Evolutionary conservation across 345 rosid genomes (phyloP).

Genomic region (Populus simonii): DNA sequence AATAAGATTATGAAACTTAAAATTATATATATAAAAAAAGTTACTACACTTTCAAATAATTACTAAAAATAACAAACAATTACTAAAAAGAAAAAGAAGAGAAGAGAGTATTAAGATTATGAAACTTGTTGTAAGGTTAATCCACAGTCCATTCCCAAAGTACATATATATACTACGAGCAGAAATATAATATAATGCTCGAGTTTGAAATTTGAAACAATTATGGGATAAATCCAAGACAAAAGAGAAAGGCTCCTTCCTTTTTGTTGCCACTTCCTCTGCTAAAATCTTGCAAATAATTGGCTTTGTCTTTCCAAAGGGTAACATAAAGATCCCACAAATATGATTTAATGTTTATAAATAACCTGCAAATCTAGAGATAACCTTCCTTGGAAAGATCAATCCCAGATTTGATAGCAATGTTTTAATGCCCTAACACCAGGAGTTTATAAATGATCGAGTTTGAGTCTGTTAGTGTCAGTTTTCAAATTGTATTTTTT

Average conservation of each 20-base stretch:
- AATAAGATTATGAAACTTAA: no score
- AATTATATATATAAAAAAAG: no score
- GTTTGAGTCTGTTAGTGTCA: no score
- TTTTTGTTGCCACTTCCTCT: neutral
- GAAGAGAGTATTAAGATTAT: no score
- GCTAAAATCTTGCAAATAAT: neutral
- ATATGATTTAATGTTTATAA: neutral
- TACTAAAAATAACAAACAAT: no score
- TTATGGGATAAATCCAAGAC: neutral
- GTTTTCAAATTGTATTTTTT: no score
- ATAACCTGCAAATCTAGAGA: neutral
- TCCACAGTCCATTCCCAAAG: no score
- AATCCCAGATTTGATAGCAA: neutral
- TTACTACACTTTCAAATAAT: fast-evolving
- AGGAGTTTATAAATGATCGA: neutral
- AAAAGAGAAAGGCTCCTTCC: neutral
- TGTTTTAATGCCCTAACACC: neutral
- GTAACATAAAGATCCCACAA: neutral
- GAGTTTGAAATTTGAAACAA: neutral
- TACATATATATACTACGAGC: no score
- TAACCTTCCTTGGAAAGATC: neutral
- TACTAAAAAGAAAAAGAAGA: no score
- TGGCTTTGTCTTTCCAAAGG: neutral
- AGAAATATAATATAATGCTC: no score
- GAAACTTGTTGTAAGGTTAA: no score